A percentile compares a stretch with the other conserved stretches of the same genome.
phyloP scores from a whole-genome alignment of 768 basidiomycete genomes.

The Trametes punicea region DNA sequence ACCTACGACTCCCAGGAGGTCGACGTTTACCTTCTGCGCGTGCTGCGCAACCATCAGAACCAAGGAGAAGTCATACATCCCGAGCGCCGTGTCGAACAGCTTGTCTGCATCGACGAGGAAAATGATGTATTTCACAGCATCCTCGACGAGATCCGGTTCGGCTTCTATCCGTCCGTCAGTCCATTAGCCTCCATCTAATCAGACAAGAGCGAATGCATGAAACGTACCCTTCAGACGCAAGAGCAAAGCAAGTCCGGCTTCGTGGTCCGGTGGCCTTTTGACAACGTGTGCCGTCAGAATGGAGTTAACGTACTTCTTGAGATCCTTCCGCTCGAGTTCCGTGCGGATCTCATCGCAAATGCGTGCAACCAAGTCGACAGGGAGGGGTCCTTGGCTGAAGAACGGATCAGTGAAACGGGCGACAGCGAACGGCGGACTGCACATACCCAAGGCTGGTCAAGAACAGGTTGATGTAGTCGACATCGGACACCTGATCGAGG shows the following conservation, averaged over 20 bases:
- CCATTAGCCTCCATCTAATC: not conserved
- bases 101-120: conserved; percentile 92
- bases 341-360: conserved; percentile 76
- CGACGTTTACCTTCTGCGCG: conserved; percentile 76
- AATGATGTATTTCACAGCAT: conserved; percentile 97
- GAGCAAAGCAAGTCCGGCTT: conserved; percentile 73
- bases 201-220: not conserved
- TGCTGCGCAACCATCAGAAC: conserved; percentile 96
- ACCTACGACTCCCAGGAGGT: not conserved
- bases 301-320: conserved; percentile 82
- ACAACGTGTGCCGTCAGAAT: conserved; percentile 92
- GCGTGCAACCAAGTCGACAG: conserved; percentile 55
- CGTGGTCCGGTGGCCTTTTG: conserved; percentile 87
- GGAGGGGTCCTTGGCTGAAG: conserved; percentile 57
- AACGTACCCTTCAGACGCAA: conserved; percentile 71
- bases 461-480: conserved; percentile 92
- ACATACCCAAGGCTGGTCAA: conserved; percentile 76
- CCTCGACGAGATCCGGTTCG: conserved; percentile 80
- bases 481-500: conserved; percentile 81
- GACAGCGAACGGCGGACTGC: too few species aligned
- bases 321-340: conserved; percentile 68
- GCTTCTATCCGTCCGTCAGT: conserved; percentile 37
- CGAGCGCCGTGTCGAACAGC: conserved; percentile 91
- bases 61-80: conserved; percentile 98
- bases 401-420: not conserved